phyloP scores from a whole-genome alignment of 2,329 filamentous ascomycete species.

The Pyrenochaeta sp. region DNA sequence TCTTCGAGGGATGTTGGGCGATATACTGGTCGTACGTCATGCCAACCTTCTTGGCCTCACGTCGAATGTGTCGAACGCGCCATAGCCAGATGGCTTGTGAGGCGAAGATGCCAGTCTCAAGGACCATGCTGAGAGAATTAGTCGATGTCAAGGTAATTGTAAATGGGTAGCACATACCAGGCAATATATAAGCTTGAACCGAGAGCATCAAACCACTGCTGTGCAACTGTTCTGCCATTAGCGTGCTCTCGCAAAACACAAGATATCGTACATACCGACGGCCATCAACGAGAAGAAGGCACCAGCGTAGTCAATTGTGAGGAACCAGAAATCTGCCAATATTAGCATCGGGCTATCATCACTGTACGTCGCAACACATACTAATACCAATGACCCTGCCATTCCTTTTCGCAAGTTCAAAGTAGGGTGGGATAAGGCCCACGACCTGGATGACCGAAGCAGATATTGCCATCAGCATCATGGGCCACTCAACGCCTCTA shows the following conservation, averaged over 20 bases:
- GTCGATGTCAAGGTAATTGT: background rate
- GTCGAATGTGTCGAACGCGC: constrained; percentile 62
- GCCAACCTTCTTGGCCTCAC: constrained; percentile 60
- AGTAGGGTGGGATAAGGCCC: constrained; percentile 68
- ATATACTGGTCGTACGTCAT: constrained; percentile 65
- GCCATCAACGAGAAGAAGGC: constrained; percentile 72
- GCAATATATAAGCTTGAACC: constrained; percentile 69
- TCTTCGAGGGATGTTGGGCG: constrained; percentile 33
- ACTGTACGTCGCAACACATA: constrained; percentile 40
- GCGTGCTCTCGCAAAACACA: background rate
- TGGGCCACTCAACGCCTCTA: constrained; percentile 62
- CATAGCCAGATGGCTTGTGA: constrained; percentile 68
- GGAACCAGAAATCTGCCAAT: constrained; percentile 61
- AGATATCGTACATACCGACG: constrained; percentile 54
- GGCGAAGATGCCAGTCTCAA: constrained; percentile 68
- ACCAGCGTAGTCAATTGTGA: constrained; percentile 67
- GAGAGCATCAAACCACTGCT: constrained; percentile 68
- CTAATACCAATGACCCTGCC: constrained; percentile 70
- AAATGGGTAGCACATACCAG: constrained; percentile 55
- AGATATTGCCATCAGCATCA: constrained; percentile 65
- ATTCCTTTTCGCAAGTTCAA: constrained; percentile 68
- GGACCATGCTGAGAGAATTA: constrained; percentile 54
- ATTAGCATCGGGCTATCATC: constrained; percentile 5
- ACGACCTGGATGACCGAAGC: constrained; percentile 65
- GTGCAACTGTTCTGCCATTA: constrained; percentile 56